Conservation (phyloP, 495 filamentous ascomycete genomes). For the Penicillium bialowiezense region DNA sequence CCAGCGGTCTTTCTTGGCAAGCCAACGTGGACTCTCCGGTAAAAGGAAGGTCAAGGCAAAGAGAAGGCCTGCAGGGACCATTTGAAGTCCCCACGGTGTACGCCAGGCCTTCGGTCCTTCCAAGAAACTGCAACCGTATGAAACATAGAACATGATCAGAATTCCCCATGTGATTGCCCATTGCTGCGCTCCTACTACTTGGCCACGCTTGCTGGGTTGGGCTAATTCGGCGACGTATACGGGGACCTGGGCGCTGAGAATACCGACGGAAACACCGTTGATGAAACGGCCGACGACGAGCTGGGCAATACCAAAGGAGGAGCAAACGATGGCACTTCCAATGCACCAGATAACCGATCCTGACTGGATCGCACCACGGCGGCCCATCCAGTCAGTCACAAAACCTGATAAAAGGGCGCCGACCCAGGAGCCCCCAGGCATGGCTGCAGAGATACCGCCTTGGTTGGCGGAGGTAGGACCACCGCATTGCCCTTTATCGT, state of each 20-base stretch:
- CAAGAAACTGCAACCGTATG: constrained; percentile 55
- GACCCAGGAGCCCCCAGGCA: constrained; percentile 71
- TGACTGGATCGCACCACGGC: constrained; percentile 61
- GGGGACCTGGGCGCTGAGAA: constrained; percentile 73
- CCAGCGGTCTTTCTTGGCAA: constrained; percentile 68
- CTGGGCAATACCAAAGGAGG: constrained; percentile 70
- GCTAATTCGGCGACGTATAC: constrained; percentile 75
- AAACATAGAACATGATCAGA: constrained; percentile 65
- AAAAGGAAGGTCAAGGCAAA: constrained; percentile 59
- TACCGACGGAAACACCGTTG: constrained; percentile 72
- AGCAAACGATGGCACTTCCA: constrained; percentile 65
- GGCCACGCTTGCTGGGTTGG: constrained; percentile 65
- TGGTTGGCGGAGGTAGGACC: constrained; percentile 48
- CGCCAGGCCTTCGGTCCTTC: constrained; percentile 59
- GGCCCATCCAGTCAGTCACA: constrained; percentile 62
- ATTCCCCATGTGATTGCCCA: constrained; percentile 81
- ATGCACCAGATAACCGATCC: constrained; percentile 61
- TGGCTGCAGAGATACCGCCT: constrained; percentile 62
- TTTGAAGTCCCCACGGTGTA: constrained; percentile 73
- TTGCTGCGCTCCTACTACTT: constrained; percentile 67
- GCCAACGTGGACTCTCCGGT: constrained; percentile 73
- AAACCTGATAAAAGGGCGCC: constrained; percentile 64
- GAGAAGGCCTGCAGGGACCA: constrained; percentile 63
- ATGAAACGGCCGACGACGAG: constrained; percentile 69
- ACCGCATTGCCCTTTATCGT: constrained; percentile 33